Percentiles rank a stretch among this genome's conserved stretches.
phyloP scores from a whole-genome alignment of 306 rosid genomes.

The Lupinus albus region DNA sequence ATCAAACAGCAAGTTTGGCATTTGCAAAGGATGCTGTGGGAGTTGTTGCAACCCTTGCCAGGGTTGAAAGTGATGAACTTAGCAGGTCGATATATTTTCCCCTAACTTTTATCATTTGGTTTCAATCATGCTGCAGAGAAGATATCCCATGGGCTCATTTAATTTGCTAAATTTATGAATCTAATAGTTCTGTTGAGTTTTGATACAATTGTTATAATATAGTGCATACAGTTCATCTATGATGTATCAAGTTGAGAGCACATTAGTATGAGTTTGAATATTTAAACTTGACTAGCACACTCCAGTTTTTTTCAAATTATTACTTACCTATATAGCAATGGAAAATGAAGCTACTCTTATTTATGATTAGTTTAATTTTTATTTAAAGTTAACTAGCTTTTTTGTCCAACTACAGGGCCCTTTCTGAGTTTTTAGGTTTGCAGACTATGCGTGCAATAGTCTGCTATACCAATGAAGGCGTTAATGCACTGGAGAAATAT shows the following conservation, averaged over 20 bases:
- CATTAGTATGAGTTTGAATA: constrained; percentile 9
- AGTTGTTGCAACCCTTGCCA: constrained; percentile 79
- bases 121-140: neutral
- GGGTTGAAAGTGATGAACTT: constrained; percentile 63
- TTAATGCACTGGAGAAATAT: constrained; percentile 71
- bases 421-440: constrained; percentile 77
- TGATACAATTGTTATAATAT: neutral
- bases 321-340: neutral
- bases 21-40: constrained; percentile 77
- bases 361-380: constrained; percentile 1
- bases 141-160: constrained; percentile 14
- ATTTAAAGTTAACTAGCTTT: neutral
- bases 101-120: too few relatives aligned
- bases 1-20: constrained; percentile 46
- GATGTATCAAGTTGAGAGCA: constrained; percentile 22
- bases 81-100: constrained; percentile 59
- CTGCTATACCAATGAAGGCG: constrained; percentile 65
- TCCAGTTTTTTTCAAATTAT: neutral
- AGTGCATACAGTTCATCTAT: constrained; percentile 2
- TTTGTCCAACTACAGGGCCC: constrained; percentile 51
- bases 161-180: constrained; percentile 8
- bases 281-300: constrained; percentile 21
- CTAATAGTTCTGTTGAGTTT: constrained; percentile 23
- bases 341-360: constrained; percentile 11
- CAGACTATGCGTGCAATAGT: constrained; percentile 84